phyloP scores from a whole-genome alignment of 2,329 filamentous ascomycete species.

The Claviceps lovelessii region DNA sequence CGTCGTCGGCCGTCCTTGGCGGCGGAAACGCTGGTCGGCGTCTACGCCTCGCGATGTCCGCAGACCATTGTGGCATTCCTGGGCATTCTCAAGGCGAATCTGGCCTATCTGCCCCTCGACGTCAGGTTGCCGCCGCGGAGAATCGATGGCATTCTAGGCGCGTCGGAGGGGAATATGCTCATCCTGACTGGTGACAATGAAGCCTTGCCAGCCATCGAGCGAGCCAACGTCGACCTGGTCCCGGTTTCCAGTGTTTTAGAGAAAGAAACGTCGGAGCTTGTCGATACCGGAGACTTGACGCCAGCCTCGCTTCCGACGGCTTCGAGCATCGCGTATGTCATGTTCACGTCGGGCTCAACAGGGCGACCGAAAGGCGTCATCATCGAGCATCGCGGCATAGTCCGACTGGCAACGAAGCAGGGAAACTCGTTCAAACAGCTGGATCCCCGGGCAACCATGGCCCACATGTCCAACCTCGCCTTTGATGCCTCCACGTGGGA shows the following conservation, averaged over 20 bases:
- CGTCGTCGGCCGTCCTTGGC: neutral
- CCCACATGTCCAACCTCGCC: conserved; percentile 6
- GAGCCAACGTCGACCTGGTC: conserved; percentile 5
- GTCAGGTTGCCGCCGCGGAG: conserved; percentile 8
- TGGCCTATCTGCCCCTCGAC: conserved; percentile 13
- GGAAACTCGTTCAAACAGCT: neutral
- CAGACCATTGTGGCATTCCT: conserved; percentile 11
- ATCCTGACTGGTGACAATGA: conserved; percentile 7
- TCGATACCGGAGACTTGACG: neutral
- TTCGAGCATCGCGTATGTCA: conserved; percentile 8
- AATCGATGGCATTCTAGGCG: conserved; percentile 9
- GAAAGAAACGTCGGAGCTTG: neutral
- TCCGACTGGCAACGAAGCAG: neutral
- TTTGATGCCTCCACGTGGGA: conserved; percentile 7
- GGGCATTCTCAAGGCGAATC: conserved; percentile 12
- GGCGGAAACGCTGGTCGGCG: conserved; percentile 9
- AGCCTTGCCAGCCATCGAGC: neutral
- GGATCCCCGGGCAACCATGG: neutral
- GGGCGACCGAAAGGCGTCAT: conserved; percentile 13
- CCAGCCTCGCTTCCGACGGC: neutral
- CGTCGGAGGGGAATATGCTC: conserved; percentile 4
- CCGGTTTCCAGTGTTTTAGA: conserved; percentile 4
- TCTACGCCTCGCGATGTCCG: conserved; percentile 9
- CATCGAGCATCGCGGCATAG: conserved; percentile 9
- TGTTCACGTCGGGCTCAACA: conserved; percentile 13